Percentiles rank a stretch among this genome's conserved stretches.
phyloP scores from a whole-genome alignment of 164 flowering plant genomes.

The Magnolia officinalis region DNA sequence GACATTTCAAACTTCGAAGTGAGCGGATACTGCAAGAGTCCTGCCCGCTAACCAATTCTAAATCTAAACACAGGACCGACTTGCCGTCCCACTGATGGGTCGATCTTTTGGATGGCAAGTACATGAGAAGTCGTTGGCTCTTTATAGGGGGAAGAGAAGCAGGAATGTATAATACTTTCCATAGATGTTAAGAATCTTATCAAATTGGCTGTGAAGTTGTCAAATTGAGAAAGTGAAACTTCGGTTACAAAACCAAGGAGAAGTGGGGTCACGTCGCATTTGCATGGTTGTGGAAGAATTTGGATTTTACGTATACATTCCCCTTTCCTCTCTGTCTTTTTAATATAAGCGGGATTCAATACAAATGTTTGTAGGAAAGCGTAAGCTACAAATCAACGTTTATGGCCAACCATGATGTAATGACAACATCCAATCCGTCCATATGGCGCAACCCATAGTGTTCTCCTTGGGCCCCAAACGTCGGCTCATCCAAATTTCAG shows the following conservation, averaged over 20 bases:
- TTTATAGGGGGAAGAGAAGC: constrained; percentile 10
- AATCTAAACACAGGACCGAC: neutral
- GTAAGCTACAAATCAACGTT: neutral
- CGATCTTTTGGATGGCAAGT: neutral
- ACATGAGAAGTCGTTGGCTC: neutral
- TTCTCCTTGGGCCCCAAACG: too few species aligned
- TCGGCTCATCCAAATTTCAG: too few species aligned
- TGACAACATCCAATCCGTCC: too few species aligned
- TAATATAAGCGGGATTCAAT: neutral
- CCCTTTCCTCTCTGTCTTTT: neutral
- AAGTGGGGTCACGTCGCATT: constrained; percentile 5
- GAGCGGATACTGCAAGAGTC: neutral
- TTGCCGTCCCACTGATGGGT: neutral
- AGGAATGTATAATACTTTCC: neutral
- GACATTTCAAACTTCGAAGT: constrained; percentile 13
- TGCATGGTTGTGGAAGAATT: neutral
- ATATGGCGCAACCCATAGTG: too few species aligned
- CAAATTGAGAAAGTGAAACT: constrained; percentile 14
- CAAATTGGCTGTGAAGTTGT: constrained; percentile 9
- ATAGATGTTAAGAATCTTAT: neutral
- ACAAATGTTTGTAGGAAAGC: neutral
- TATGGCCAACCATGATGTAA: neutral
- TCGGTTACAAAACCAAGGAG: neutral
- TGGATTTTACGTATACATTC: neutral
- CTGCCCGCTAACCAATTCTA: neutral